phyloP scores from a whole-genome alignment of 345 rosid species.

The Trapa incisa region DNA sequence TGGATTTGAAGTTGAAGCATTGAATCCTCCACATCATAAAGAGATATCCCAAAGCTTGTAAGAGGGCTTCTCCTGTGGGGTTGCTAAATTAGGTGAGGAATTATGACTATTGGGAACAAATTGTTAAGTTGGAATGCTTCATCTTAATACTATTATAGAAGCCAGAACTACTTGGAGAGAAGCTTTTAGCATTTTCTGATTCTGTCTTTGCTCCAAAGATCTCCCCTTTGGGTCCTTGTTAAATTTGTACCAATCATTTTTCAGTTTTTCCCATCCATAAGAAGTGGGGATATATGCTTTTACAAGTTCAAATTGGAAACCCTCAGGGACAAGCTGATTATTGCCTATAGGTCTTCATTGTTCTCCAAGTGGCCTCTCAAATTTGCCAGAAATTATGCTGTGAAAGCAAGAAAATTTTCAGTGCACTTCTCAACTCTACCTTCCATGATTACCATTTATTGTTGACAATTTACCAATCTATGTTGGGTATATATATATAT shows the following conservation, averaged over 20 bases:
- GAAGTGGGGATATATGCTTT: neutral
- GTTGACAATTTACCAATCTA: neutral
- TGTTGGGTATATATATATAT: too few relatives aligned
- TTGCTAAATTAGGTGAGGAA: neutral
- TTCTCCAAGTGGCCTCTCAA: neutral
- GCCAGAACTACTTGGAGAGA: neutral
- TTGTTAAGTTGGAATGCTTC: neutral
- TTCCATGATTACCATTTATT: neutral
- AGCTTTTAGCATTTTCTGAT: neutral
- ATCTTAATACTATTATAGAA: neutral
- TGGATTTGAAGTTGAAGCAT: slow-evolving; percentile 40
- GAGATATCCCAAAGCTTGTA: neutral
- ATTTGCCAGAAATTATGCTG: neutral
- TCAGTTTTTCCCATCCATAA: neutral
- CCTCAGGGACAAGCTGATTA: neutral
- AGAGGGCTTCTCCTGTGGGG: neutral
- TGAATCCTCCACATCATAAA: slow-evolving; percentile 9
- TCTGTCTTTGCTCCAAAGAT: neutral
- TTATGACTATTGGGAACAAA: neutral
- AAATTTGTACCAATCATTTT: neutral
- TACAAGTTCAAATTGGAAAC: neutral
- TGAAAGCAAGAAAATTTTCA: neutral
- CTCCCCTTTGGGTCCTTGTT: neutral
- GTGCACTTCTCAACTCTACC: neutral
- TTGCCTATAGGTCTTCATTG: neutral